These are phyloP conservation scores for Torulaspora microellipsoides DNA, from an alignment of 805 yeast genomes.

Conservation along the genomic window DNA sequence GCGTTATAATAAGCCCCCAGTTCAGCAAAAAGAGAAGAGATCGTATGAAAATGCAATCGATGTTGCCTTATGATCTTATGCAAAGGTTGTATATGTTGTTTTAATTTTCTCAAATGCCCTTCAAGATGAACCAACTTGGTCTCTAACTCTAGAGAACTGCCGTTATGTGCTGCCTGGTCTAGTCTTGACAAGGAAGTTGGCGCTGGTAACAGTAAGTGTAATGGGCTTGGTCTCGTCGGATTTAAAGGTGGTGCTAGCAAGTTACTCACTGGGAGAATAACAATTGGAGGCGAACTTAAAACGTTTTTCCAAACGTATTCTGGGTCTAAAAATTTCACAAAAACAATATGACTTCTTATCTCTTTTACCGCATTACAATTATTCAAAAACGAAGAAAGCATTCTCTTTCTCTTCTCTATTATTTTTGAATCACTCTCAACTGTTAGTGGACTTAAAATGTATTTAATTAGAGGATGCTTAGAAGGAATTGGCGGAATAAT, in stretches of 20 bases:
- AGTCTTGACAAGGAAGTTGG: conserved; percentile 48
- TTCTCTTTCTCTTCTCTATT: conserved; percentile 67
- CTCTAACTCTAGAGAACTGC: conserved; percentile 34
- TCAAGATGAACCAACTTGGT: conserved; percentile 41
- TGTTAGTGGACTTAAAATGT: conserved; percentile 40
- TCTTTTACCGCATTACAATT: conserved; percentile 59
- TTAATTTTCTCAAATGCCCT: conserved; percentile 26
- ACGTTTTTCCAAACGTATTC: conserved; percentile 81
- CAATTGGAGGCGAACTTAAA: conserved; percentile 49
- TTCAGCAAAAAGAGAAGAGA: conserved; percentile 65
- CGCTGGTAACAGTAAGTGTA: conserved; percentile 59
- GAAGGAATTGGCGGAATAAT: conserved; percentile 94
- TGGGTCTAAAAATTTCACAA: conserved; percentile 79
- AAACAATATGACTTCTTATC: conserved; percentile 56
- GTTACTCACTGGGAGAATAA: conserved; percentile 47
- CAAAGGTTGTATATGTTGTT: conserved; percentile 24
- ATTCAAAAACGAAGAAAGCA: conserved; percentile 72
- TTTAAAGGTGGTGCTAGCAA: conserved; percentile 58
- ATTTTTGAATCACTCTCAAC: conserved; percentile 42
- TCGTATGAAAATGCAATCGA: conserved; percentile 42
- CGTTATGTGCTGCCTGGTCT: conserved; percentile 12
- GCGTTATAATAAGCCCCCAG: conserved; percentile 69
- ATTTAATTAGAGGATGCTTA: conserved; percentile 59
- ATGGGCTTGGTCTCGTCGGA: conserved; percentile 52
- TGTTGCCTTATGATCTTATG: conserved; percentile 29